Evolutionary conservation across 331 rosid species (phyloP).

Genomic region (Quercus tomentella): DNA sequence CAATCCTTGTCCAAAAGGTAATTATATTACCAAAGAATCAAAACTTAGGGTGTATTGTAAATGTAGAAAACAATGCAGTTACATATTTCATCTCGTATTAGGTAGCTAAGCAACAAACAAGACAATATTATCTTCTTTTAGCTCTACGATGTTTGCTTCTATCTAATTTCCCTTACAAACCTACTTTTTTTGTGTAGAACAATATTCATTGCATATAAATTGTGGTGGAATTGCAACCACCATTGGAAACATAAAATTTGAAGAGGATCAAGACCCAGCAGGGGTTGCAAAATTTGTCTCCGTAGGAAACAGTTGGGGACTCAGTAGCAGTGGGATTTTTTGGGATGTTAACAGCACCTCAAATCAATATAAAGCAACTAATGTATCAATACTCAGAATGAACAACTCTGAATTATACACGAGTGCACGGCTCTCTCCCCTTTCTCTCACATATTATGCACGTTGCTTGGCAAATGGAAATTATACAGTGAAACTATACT

Average conservation of each 20-base stretch:
- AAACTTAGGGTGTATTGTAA: not conserved
- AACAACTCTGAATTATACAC: not conserved
- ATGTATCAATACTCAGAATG: not conserved
- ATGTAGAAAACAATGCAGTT: not conserved
- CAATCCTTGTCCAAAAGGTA: not conserved
- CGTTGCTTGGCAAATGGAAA: conserved; percentile 17
- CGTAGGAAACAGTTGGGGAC: not conserved
- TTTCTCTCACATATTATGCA: conserved; percentile 30
- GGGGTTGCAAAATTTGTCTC: not conserved
- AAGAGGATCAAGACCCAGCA: not conserved
- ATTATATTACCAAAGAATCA: not conserved
- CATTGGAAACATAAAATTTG: not conserved
- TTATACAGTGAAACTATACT: not conserved
- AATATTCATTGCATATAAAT: conserved; percentile 5
- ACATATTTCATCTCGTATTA: not conserved
- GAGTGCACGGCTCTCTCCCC: conserved; percentile 21
- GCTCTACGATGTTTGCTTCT: not conserved
- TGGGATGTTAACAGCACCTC: too few species aligned
- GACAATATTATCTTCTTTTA: not conserved
- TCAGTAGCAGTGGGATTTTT: not conserved
- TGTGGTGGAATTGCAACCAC: not conserved
- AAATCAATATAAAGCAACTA: too few species aligned
- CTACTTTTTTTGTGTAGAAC: not conserved
- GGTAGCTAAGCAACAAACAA: not conserved
- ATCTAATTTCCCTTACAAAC: not conserved